phyloP scores from a whole-genome alignment of 306 rosid species.

The Alnus glutinosa region DNA sequence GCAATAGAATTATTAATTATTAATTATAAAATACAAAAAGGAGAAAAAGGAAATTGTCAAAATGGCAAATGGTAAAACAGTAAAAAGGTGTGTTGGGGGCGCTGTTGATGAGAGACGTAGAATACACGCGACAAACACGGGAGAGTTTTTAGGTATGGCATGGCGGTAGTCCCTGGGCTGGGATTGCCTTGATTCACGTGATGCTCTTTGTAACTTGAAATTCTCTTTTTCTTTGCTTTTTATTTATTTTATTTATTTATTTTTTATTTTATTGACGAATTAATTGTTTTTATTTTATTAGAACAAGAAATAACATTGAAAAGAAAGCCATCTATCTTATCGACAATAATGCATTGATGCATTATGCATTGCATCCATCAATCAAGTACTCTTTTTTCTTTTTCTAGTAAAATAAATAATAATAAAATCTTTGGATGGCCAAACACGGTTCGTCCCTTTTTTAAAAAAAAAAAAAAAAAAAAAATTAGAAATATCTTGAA shows the following conservation, averaged over 20 bases:
- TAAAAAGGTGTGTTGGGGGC: neutral
- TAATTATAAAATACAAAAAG: too few relatives aligned
- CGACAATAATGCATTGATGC: conserved; percentile 9
- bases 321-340: conserved; percentile 31
- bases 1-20: neutral
- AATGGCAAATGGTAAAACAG: neutral
- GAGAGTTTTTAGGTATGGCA: conserved; percentile 11
- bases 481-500: neutral
- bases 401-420: neutral
- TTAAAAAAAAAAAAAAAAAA: neutral
- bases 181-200: conserved; percentile 34
- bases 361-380: neutral
- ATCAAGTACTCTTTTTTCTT: neutral
- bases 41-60: neutral
- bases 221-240: neutral
- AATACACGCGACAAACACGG: conserved; percentile 50
- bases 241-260: neutral
- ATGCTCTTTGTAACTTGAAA: conserved; percentile 28
- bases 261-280: neutral
- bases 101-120: conserved; percentile 21
- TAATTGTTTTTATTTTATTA: neutral
- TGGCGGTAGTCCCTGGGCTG: conserved; percentile 25
- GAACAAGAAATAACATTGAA: neutral
- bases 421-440: too few relatives aligned
- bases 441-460: too few relatives aligned